Conservation (phyloP, 495 filamentous ascomycete genomes). For the Lentithecium fluviatile region DNA sequence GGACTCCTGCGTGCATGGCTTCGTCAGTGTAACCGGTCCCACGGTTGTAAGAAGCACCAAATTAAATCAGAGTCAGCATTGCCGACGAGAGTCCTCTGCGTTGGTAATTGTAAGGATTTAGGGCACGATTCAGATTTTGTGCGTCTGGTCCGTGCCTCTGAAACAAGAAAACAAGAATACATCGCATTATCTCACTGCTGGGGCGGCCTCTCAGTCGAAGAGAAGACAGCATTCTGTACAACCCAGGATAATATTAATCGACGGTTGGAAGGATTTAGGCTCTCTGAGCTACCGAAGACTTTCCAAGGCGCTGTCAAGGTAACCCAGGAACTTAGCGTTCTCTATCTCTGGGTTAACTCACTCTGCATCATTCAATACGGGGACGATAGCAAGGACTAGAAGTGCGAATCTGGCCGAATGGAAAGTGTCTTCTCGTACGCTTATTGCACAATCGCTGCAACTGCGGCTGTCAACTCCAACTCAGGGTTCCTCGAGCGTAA, state of each 20-base stretch:
- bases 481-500: conserved; percentile 26
- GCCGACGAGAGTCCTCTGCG: conserved; percentile 18
- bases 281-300: conserved; percentile 17
- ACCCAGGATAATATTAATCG: conserved; percentile 4
- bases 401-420: conserved; percentile 25
- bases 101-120: conserved; percentile 6
- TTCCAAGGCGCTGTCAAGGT: conserved; percentile 19
- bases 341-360: conserved; percentile 22
- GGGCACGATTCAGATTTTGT: background rate
- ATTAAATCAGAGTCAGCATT: background rate
- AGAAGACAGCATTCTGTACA: conserved; percentile 4
- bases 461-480: conserved; percentile 21
- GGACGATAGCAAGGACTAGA: conserved; percentile 24
- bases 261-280: conserved; percentile 7
- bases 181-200: conserved; percentile 14
- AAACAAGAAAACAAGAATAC: conserved; percentile 4
- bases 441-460: conserved; percentile 35
- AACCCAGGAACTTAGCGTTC: conserved; percentile 10
- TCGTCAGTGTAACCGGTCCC: conserved; percentile 6
- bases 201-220: conserved; percentile 1
- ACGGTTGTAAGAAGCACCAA: conserved; percentile 4
- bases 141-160: conserved; percentile 3
- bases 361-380: conserved; percentile 23
- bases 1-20: conserved; percentile 11
- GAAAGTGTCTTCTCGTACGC: conserved; percentile 31